A percentile compares a stretch with the other conserved stretches of the same genome.
Conservation (phyloP, 305 asterid genomes). For the Euphrasia arctica region DNA sequence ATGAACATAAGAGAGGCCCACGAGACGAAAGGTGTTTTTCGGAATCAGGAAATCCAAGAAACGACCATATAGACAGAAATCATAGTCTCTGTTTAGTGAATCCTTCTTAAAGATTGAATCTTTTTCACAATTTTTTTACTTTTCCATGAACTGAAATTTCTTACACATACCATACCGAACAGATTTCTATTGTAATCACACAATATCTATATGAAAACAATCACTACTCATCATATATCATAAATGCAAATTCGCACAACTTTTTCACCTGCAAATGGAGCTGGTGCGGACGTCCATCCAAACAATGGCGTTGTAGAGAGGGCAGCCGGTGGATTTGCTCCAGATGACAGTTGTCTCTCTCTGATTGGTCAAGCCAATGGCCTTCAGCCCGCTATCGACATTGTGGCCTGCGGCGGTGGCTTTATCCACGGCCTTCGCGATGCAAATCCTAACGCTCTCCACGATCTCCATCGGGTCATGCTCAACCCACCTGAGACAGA, state of each 20-base stretch:
- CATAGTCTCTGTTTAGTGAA: neutral
- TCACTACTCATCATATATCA: neutral
- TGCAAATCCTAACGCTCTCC: conserved; percentile 73
- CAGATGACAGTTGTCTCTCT: conserved; percentile 94
- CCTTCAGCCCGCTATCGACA: conserved; percentile 76
- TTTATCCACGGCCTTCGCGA: conserved; percentile 81
- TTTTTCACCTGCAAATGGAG: conserved; percentile 64
- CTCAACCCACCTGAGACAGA: conserved; percentile 76
- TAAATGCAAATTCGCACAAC: neutral
- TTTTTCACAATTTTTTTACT: too few species aligned
- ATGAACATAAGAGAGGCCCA: conserved; percentile 1
- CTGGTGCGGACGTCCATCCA: conserved; percentile 98
- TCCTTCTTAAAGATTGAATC: too few species aligned
- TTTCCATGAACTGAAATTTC: neutral
- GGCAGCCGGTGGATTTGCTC: conserved; percentile 90
- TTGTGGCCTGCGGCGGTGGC: conserved; percentile 86
- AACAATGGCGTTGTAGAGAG: conserved; percentile 91
- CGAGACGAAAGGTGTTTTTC: neutral
- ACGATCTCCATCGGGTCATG: conserved; percentile 94
- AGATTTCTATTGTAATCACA: too few species aligned
- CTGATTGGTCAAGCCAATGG: conserved; percentile 92
- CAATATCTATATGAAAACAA: too few species aligned
- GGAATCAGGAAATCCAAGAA: conserved; percentile 9
- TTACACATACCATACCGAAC: neutral
- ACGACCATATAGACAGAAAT: neutral